These are phyloP conservation scores for Entamoeba invadens DNA, from an alignment of 208 protist species.

Conservation along the genomic window DNA sequence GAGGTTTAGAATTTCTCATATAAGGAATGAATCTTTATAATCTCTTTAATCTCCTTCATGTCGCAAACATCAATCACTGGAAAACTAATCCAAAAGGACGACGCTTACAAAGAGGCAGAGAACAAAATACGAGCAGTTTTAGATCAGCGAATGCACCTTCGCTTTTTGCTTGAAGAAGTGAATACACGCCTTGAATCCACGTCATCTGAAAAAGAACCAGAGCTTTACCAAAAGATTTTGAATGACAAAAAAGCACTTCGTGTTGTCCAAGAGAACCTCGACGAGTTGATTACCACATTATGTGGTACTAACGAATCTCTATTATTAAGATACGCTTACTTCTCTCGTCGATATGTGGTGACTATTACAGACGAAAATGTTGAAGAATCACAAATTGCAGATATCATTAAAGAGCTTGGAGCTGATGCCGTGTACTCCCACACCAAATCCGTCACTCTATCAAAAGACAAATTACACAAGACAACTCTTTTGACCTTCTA, in stretches of 20 bases:
- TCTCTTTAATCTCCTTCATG: too few species aligned
- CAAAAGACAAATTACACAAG: background rate
- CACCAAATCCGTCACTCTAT: background rate
- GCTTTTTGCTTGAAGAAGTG: background rate
- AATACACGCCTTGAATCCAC: background rate
- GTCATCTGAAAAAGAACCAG: background rate
- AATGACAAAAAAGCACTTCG: background rate
- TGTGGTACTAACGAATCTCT: background rate
- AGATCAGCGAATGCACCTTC: background rate
- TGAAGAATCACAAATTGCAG: background rate
- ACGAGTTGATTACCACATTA: background rate
- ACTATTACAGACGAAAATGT: background rate
- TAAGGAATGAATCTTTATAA: too few species aligned
- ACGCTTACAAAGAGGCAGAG: background rate
- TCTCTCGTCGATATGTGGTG: background rate
- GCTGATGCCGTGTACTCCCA: background rate
- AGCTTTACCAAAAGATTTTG: background rate
- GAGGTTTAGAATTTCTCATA: too few species aligned
- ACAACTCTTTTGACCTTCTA: background rate
- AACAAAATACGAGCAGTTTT: background rate
- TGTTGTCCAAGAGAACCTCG: background rate
- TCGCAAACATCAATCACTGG: too few species aligned
- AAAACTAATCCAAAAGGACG: background rate
- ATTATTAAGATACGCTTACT: background rate
- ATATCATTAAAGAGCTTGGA: background rate